Percentiles rank a stretch among this genome's conserved stretches.
Conservation (phyloP, 192 early-diverging fungal species). For the Podila horticola region DNA sequence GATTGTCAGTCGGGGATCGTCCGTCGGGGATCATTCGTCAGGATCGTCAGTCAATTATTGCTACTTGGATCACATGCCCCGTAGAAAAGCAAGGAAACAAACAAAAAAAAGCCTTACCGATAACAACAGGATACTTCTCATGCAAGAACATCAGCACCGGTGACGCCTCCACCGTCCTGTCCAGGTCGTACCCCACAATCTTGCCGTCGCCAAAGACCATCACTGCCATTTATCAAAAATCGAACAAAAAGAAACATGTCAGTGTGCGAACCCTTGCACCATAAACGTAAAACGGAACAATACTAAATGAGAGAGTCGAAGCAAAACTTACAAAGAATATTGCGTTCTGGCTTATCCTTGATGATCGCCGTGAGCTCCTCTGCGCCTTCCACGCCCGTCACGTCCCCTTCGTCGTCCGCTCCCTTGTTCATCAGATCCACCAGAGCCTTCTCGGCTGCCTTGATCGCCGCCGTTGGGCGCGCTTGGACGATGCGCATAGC, state of each 20-base stretch:
- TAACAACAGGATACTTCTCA: constrained; percentile 34
- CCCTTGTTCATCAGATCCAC: background rate
- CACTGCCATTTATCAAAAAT: constrained; percentile 12
- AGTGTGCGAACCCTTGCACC: background rate
- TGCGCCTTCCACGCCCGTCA: background rate
- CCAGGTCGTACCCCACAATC: constrained; percentile 16
- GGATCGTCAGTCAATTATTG: no score
- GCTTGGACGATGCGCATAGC: background rate
- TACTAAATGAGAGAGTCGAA: no score
- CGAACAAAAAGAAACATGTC: background rate
- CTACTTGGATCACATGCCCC: background rate
- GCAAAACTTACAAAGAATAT: constrained; percentile 22
- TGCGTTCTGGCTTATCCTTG: background rate
- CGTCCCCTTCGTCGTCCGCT: background rate
- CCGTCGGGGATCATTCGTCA: no score
- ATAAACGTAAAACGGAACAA: background rate
- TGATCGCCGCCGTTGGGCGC: background rate
- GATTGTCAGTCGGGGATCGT: no score
- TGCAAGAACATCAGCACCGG: constrained; percentile 3
- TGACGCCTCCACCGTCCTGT: constrained; percentile 6
- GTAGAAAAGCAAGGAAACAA: background rate
- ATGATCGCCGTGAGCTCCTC: background rate
- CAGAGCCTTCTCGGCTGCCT: background rate
- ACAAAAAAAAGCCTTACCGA: constrained; percentile 12
- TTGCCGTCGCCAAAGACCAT: constrained; percentile 28